These are phyloP conservation scores for Rutstroemia sp. DNA, from an alignment of 2,329 filamentous ascomycete species.

Conservation along the genomic window DNA sequence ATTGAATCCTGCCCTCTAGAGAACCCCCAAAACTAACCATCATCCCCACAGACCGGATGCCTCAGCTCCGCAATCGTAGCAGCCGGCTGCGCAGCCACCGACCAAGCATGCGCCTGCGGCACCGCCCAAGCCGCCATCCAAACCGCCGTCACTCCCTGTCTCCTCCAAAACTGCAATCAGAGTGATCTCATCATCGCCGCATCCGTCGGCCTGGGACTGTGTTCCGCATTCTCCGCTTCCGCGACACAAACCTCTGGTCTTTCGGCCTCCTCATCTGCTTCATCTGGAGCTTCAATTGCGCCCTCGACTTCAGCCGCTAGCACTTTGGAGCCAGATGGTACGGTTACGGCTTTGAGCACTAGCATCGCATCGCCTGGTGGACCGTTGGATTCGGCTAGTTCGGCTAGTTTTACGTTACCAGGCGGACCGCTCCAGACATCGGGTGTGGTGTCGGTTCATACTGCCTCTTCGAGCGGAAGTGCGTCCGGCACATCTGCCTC, in stretches of 20 bases:
- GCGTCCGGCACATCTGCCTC: neutral
- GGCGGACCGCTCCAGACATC: neutral
- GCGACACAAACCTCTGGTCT: neutral
- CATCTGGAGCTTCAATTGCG: no score
- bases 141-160: slow-evolving; percentile 25
- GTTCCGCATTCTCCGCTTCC: slow-evolving; percentile 27
- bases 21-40: neutral
- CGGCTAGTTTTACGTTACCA: neutral
- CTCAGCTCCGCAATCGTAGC: slow-evolving; percentile 31
- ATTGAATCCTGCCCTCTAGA: neutral
- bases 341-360: neutral
- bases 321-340: neutral
- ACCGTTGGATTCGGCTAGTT: neutral
- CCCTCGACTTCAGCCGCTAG: no score
- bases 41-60: slow-evolving; percentile 22
- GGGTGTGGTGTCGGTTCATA: neutral
- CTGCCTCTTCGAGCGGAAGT: neutral
- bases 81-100: slow-evolving; percentile 32
- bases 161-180: slow-evolving; percentile 30
- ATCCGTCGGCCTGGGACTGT: slow-evolving; percentile 28
- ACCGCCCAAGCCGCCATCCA: slow-evolving; percentile 25
- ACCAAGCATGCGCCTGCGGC: slow-evolving; percentile 35
- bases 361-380: neutral
- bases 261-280: no score
- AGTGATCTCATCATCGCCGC: slow-evolving; percentile 28